Conservation (phyloP, 108 stramenopile genomes). For the Pseudonitzschia multiseries region DNA sequence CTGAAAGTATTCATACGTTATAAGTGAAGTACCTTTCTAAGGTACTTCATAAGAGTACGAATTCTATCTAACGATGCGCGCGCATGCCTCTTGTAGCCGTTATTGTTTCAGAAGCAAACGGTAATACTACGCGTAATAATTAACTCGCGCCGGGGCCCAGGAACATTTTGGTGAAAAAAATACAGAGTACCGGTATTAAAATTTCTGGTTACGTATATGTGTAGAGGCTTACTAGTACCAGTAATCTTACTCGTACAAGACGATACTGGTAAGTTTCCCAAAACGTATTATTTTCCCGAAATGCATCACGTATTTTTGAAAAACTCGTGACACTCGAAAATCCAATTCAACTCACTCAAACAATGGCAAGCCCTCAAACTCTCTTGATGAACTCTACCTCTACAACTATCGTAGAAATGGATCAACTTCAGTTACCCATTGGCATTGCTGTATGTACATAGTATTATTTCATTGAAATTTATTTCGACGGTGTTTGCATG, state of each 20-base stretch:
- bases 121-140: too few species aligned
- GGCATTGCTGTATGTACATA: slow-evolving; percentile 30
- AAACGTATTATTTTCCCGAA: not conserved
- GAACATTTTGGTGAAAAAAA: too few species aligned
- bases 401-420: slow-evolving; percentile 14
- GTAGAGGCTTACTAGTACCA: too few species aligned
- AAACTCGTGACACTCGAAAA: not conserved
- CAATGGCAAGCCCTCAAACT: slow-evolving; percentile 2
- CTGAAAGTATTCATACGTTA: too few species aligned
- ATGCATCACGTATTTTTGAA: too few species aligned
- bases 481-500: not conserved
- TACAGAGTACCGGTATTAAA: too few species aligned
- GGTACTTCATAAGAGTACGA: not conserved
- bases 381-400: not conserved
- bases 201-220: not conserved
- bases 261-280: not conserved
- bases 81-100: not conserved
- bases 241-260: not conserved
- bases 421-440: slow-evolving; percentile 25
- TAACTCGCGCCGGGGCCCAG: too few species aligned
- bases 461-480: not conserved
- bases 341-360: not conserved
- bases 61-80: not conserved
- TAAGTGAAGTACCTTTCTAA: not conserved
- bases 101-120: not conserved